A percentile compares a stretch with the other conserved stretches of the same genome.
phyloP scores from a whole-genome alignment of 1,284 basidiomycete genomes.

The Heterobasidion occidentale region DNA sequence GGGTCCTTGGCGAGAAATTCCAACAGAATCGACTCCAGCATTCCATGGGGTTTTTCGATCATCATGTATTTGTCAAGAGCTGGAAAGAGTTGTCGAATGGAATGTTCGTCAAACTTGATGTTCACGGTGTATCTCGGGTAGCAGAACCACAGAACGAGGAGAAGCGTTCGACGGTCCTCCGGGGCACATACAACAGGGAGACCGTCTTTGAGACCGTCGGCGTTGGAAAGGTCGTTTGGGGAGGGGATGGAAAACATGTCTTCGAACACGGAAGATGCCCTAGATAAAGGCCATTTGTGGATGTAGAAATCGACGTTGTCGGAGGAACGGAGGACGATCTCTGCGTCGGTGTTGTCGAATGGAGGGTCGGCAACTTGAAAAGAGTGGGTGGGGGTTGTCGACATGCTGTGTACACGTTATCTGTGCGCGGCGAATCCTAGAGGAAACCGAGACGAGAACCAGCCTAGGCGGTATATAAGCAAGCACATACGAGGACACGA shows the following conservation, averaged over 20 bases:
- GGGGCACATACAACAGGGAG: too few species aligned
- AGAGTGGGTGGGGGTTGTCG: background rate
- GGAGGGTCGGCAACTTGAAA: background rate
- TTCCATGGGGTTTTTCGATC: too few species aligned
- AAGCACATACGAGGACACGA: too few species aligned
- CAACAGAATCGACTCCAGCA: too few species aligned
- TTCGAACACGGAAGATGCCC: conserved; percentile 10
- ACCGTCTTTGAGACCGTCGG: background rate
- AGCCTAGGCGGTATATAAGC: too few species aligned
- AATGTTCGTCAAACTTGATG: too few species aligned
- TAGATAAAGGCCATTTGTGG: conserved; percentile 8
- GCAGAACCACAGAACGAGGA: background rate
- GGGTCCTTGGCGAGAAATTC: too few species aligned
- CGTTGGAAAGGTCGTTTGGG: background rate
- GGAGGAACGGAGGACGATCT: conserved; percentile 11
- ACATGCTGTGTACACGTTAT: background rate
- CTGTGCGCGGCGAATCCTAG: background rate
- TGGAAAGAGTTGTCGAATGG: too few species aligned
- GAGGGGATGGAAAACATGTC: conserved; percentile 6
- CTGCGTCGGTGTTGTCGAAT: conserved; percentile 8
- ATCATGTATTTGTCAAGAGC: too few species aligned
- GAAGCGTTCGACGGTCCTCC: too few species aligned
- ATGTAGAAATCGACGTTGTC: conserved; percentile 12
- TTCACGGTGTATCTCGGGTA: too few species aligned
- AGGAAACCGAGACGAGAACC: background rate